phyloP scores from a whole-genome alignment of 2,329 filamentous ascomycete genomes.

The Neurospora sp. region DNA sequence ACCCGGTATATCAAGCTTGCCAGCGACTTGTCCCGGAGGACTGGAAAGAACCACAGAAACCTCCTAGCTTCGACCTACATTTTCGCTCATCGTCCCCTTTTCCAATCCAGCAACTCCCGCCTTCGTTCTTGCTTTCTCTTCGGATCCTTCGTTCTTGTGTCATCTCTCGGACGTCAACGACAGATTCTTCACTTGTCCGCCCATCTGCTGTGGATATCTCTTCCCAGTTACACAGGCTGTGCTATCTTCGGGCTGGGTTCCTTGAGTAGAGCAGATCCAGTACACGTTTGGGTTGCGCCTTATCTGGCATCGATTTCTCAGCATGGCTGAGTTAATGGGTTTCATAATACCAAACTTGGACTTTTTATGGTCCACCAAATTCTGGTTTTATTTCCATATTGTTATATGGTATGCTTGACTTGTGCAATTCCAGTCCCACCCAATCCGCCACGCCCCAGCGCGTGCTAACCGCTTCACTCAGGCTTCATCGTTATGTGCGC shows the following conservation, averaged over 20 bases:
- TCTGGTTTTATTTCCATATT: constrained; percentile 32
- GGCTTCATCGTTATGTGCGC: constrained; percentile 79
- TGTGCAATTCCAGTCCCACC: not conserved
- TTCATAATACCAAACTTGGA: constrained; percentile 20
- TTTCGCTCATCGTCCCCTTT: not conserved
- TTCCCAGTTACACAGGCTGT: not conserved
- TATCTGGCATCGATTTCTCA: constrained; percentile 1
- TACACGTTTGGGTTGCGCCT: not conserved
- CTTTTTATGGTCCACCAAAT: constrained; percentile 33
- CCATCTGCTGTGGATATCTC: not conserved
- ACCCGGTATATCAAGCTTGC: not conserved
- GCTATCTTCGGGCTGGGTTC: not conserved
- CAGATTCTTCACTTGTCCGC: constrained; percentile 3
- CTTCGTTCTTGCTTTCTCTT: constrained; percentile 5
- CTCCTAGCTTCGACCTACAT: not conserved
- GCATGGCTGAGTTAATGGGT: constrained; percentile 17
- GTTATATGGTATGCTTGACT: constrained; percentile 33
- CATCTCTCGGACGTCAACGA: constrained; percentile 2
- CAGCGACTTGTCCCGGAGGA: not conserved
- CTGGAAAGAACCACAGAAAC: not conserved
- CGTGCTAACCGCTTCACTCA: constrained; percentile 26
- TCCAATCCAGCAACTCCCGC: not conserved
- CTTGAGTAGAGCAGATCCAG: not conserved
- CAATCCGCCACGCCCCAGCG: not conserved
- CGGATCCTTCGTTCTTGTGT: constrained; percentile 13